Evolutionary conservation across 2,329 filamentous ascomycete species (phyloP).

Genomic region (Sporothrix pallida): DNA sequence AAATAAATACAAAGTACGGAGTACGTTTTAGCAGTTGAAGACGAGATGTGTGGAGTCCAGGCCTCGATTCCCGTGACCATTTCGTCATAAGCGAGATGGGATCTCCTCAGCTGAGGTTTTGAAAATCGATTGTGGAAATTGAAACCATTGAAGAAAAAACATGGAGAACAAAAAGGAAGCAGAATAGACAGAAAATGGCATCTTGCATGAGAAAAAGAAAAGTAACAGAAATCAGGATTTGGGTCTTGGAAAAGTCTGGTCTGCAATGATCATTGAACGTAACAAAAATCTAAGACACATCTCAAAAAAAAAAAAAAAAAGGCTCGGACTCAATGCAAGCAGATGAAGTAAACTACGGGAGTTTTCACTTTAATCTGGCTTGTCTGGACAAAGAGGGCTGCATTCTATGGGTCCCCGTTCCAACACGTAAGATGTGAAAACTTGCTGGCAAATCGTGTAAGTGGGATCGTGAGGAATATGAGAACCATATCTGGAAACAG

Average conservation of each 20-base stretch:
- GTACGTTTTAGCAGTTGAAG: too few relatives aligned
- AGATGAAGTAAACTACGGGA: constrained; percentile 2
- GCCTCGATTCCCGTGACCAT: neutral
- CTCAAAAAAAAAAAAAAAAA: neutral
- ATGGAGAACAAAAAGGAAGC: neutral
- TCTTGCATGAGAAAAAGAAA: too few relatives aligned
- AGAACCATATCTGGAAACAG: neutral
- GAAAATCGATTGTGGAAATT: neutral
- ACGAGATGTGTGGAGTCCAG: neutral
- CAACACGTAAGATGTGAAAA: neutral
- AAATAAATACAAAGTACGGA: neutral
- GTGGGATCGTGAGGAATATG: neutral
- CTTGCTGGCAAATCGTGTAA: neutral
- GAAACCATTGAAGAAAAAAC: neutral
- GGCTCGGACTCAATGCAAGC: neutral
- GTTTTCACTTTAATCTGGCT: neutral
- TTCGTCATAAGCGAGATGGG: neutral
- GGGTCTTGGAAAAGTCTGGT: neutral
- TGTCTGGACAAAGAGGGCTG: neutral
- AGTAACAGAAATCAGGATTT: too few relatives aligned
- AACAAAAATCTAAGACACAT: neutral
- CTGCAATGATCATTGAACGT: neutral
- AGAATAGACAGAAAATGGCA: too few relatives aligned
- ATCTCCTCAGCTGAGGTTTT: neutral
- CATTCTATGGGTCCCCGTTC: neutral